Base-by-base conservation (phyloP, 148 eudicot species). In the Heliamphora exappendiculata region DNA sequence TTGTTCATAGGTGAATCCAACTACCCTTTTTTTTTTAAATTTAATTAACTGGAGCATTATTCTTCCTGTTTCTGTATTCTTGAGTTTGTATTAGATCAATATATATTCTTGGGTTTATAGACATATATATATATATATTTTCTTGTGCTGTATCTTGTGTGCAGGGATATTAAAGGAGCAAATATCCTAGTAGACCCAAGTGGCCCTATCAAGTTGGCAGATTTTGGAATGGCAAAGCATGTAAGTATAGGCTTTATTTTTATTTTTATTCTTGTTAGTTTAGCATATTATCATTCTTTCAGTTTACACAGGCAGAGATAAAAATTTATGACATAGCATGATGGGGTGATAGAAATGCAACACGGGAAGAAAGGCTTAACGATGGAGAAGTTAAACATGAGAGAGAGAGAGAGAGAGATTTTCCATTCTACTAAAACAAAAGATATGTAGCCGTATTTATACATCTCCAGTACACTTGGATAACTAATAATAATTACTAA, bases 201-300 rank as follows among this genome's bases (percentile, higher is more conserved):
- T 85, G 98, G 98, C 39, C 93, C 94, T 58, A 86, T 92, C 24
- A 95, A 95, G 88, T 80, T 95, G 86, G 97, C 97, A 62, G 97
- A 95, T 85, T 95, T 95, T 86, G 98, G 97, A 63, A 95, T 95
- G 97, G 98, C 97, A 79, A 95, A 92, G 84, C 96, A 95, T 91
- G 98, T 95, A 87, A 92, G 98, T 85, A 34, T 74, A 29, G 37
- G 54, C 22, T 19, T 3, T 33, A 1, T 34, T 3, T 34, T 34
- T 65, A 28, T 45, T 34, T 39, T 39, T 8, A 28, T 70, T 57
- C 41, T 17, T 71, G 44, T 19, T 28, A 44, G 36, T 34, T 13
- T 14, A 12, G 65, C 0, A 29, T 13, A 45, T 70, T 29, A 47
- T 45, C 57, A 47, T 51, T 34, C 7, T 33, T 31, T 51, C 5